phyloP scores from a whole-genome alignment of 345 rosid genomes.

The Excoecaria cochinchinensis region DNA sequence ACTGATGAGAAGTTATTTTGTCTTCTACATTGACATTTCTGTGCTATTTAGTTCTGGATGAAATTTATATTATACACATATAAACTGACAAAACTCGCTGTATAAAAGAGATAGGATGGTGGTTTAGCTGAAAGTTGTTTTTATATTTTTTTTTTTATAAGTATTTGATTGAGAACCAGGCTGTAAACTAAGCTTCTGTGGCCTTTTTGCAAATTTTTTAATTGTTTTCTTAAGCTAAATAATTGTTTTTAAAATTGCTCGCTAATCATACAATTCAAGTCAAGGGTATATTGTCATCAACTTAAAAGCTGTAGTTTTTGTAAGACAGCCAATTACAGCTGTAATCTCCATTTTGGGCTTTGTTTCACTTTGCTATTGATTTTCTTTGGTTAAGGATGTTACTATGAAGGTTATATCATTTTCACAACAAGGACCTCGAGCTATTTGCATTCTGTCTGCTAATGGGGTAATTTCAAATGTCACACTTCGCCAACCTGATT shows the following conservation, averaged over 20 bases:
- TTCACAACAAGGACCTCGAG: slow-evolving; percentile 98
- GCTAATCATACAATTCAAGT: not conserved
- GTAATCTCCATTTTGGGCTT: not conserved
- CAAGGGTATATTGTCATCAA: not conserved
- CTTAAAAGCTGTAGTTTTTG: not conserved
- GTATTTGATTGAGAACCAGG: not conserved
- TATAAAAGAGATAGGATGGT: not conserved
- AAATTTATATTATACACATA: not conserved
- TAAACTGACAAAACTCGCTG: not conserved
- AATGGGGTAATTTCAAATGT: slow-evolving; percentile 91
- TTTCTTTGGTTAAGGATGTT: slow-evolving; percentile 61
- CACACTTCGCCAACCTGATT: slow-evolving; percentile 96
- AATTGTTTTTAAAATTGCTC: not conserved
- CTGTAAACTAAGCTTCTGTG: not conserved
- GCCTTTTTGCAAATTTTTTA: not conserved
- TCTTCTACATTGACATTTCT: not conserved
- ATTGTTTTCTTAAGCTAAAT: not conserved
- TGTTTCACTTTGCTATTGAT: slow-evolving; percentile 1
- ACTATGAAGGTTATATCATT: slow-evolving; percentile 96
- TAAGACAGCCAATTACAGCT: not conserved
- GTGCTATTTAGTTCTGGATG: not conserved
- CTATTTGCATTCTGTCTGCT: slow-evolving; percentile 91
- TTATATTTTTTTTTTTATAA: not conserved
- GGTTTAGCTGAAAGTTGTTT: not conserved
- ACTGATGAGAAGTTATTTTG: not conserved